Evolutionary conservation across 1,284 basidiomycete genomes (phyloP).

Genomic region (Ganoderma lucidum): DNA sequence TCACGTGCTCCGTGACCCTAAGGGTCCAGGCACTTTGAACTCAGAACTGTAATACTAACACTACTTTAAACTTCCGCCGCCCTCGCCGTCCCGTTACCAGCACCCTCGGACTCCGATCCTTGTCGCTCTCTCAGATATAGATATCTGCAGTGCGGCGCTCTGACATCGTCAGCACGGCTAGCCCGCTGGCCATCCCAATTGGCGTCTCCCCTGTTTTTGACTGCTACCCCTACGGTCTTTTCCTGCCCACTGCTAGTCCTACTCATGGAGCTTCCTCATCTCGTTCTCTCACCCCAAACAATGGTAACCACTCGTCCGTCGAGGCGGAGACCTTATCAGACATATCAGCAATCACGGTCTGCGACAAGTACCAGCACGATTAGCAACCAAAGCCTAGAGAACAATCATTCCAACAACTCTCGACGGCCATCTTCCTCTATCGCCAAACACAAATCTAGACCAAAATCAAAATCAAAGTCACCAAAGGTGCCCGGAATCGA

Average conservation of each 20-base stretch:
- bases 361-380: background rate
- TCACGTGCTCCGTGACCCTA: constrained; percentile 24
- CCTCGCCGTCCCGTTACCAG: background rate
- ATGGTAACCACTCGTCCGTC: constrained; percentile 8
- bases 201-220: background rate
- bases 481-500: constrained; percentile 39
- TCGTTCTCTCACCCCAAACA: constrained; percentile 19
- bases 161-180: background rate
- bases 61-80: background rate
- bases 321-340: background rate
- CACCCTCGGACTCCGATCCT: background rate
- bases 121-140: constrained; percentile 3
- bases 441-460: constrained; percentile 11
- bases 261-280: constrained; percentile 23
- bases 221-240: constrained; percentile 32
- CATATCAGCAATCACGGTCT: background rate
- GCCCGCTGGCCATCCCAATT: background rate
- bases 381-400: background rate
- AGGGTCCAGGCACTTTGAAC: constrained; percentile 4
- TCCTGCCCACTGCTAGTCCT: background rate
- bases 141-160: constrained; percentile 32
- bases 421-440: background rate
- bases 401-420: background rate
- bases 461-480: constrained; percentile 36
- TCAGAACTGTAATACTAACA: background rate